phyloP scores from a whole-genome alignment of 228 moss, liverwort and hornwort genomes.

The Sphagnum fallax region DNA sequence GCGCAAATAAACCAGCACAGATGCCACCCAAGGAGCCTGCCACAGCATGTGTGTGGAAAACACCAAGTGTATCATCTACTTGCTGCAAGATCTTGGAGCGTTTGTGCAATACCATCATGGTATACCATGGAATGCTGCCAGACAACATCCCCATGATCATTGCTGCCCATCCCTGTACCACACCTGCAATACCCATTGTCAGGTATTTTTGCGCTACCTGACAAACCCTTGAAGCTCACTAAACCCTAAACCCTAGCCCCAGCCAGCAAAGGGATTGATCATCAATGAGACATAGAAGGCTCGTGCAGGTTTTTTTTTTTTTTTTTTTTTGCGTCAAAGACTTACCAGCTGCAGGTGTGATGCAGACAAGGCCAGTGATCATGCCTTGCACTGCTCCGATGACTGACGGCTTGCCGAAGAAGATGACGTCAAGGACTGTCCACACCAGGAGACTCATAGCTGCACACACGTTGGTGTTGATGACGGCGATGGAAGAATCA shows the following conservation, averaged over 20 bases:
- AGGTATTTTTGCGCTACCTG: no score
- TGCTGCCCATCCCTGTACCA: slow-evolving; percentile 36
- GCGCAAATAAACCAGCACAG: slow-evolving; percentile 36
- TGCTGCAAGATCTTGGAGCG: slow-evolving; percentile 1
- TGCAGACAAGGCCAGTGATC: slow-evolving; percentile 88
- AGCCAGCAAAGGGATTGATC: no score
- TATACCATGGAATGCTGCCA: slow-evolving; percentile 37
- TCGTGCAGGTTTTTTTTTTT: not conserved
- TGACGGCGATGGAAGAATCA: slow-evolving; percentile 53
- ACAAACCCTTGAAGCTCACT: no score
- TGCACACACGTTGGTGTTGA: slow-evolving; percentile 69
- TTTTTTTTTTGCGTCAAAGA: not conserved
- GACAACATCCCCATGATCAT: slow-evolving; percentile 20
- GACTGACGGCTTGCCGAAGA: slow-evolving; percentile 12
- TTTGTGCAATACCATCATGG: slow-evolving; percentile 34
- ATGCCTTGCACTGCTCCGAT: slow-evolving; percentile 40
- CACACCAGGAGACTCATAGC: slow-evolving; percentile 73
- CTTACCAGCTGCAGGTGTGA: slow-evolving; percentile 84
- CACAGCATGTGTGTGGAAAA: slow-evolving; percentile 60
- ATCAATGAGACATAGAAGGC: no score
- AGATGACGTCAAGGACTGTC: slow-evolving; percentile 50
- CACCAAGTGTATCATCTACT: slow-evolving; percentile 58
- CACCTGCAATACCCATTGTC: slow-evolving; percentile 9
- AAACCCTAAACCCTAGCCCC: no score
- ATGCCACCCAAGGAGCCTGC: slow-evolving; percentile 36